These are phyloP conservation scores for Moricandia arvensis DNA, from an alignment of 345 rosid species.

Conservation along the genomic window DNA sequence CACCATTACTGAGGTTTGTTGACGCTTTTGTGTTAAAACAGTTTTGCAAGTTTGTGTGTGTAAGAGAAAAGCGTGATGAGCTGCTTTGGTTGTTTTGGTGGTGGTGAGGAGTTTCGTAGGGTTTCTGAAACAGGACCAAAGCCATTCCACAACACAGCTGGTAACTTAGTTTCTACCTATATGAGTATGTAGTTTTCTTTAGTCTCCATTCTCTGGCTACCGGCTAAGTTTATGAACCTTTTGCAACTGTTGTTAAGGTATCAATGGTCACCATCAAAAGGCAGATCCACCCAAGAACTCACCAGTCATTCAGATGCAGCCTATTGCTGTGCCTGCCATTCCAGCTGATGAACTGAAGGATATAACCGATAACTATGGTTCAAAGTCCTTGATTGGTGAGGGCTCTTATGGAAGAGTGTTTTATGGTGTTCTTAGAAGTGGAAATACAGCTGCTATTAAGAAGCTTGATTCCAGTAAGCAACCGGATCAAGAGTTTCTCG, in stretches of 20 bases:
- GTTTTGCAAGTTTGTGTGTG: slow-evolving; percentile 13
- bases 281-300: slow-evolving; percentile 42
- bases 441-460: slow-evolving; percentile 74
- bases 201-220: neutral
- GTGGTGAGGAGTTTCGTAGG: slow-evolving; percentile 53
- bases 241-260: slow-evolving; percentile 38
- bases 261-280: slow-evolving; percentile 44
- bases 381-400: slow-evolving; percentile 74
- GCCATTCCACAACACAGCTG: slow-evolving; percentile 41
- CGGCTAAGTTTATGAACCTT: neutral
- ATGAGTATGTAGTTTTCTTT: neutral
- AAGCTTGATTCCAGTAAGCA: slow-evolving; percentile 88
- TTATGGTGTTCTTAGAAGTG: slow-evolving; percentile 64
- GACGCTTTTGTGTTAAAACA: slow-evolving; percentile 2
- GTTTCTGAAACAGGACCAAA: slow-evolving; percentile 50
- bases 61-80: slow-evolving; percentile 47
- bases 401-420: slow-evolving; percentile 93
- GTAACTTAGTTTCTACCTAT: slow-evolving; percentile 24
- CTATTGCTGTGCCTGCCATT: slow-evolving; percentile 55
- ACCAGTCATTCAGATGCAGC: slow-evolving; percentile 48
- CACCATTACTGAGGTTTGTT: neutral
- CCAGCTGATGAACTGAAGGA: slow-evolving; percentile 61
- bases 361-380: slow-evolving; percentile 62
- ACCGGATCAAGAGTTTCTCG: slow-evolving; percentile 79
- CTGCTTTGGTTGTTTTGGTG: slow-evolving; percentile 62